phyloP scores from a whole-genome alignment of 73 alveolate genomes.

The Tetrahymena elliotti region DNA sequence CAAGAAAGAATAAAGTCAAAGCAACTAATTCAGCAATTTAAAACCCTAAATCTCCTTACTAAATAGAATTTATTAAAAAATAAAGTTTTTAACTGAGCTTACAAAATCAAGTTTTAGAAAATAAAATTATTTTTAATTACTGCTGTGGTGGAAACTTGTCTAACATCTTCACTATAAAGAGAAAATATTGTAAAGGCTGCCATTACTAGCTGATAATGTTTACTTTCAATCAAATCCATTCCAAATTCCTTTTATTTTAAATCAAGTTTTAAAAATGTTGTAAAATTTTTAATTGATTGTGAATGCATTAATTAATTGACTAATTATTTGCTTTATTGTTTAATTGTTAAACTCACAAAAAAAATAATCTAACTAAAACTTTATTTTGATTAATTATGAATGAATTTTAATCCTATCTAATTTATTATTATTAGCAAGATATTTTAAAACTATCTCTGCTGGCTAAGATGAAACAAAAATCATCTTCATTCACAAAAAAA shows the following conservation, averaged over 20 bases:
- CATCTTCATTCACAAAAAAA: too few species aligned
- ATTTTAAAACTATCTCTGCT: too few species aligned
- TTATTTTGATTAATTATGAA: too few species aligned
- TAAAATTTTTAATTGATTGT: neutral
- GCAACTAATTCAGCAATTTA: neutral
- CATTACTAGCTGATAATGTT: conserved; percentile 26
- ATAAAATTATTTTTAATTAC: neutral
- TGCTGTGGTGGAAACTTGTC: conserved; percentile 4
- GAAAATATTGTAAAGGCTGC: conserved; percentile 53
- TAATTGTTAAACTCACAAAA: too few species aligned
- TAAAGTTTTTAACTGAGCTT: too few species aligned
- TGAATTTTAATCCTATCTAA: too few species aligned
- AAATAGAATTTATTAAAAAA: neutral
- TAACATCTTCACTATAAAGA: conserved; percentile 51
- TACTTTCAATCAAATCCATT: neutral
- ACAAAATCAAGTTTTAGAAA: too few species aligned
- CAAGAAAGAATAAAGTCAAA: conserved; percentile 40
- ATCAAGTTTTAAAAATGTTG: neutral
- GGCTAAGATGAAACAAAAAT: too few species aligned
- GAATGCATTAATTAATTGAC: too few species aligned
- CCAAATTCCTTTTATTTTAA: neutral
- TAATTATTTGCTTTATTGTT: too few species aligned
- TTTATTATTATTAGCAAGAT: too few species aligned
- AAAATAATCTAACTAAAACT: too few species aligned
- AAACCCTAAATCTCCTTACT: neutral